Base-by-base conservation (phyloP, 495 filamentous ascomycete genomes). In the Neurospora cerealis region DNA sequence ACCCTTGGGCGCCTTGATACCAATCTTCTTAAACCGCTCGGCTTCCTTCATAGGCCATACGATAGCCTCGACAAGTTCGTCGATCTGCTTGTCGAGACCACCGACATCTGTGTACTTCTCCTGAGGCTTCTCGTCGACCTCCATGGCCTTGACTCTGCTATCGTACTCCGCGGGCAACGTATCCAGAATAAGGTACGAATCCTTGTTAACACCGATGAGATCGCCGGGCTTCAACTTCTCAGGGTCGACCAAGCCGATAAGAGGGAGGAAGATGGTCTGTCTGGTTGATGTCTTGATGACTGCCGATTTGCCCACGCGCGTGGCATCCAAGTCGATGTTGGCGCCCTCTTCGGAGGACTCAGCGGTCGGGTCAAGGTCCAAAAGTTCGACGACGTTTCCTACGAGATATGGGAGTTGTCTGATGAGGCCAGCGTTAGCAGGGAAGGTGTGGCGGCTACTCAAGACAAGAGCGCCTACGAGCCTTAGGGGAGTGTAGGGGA, bases 21-120 rank as follows among this genome's bases (percentile, higher is more conserved):
- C 96, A 75, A 99, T 96, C 88, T 97, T 97, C 89, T 97, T 98
- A 85, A 99, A 99, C 69, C 93, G 88, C 78, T 98, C 96, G 7
- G 96, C 94, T 85, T 98, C 94, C 88, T 98, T 97, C 96, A 99
- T 99, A 8, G 96, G 96, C 96, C 93, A 97, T 69, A 99, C 96
- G 37, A 99, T 95, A 73, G 96, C 96, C 83, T 99, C 96, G n/a
- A 99, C 93, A 48, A 99, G 90, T 85, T 99, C 96, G 81, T 97
- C 96, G 80, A 99, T 99, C 86, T 99, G 96, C 85, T 99, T 99
- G 83, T 97, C 94, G 78, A 99, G 85, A 41, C 96, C 96, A 81
- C 96, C 96, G 28, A 99, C 96, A 86, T 99, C 96, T 75, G 89
- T 93, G 86, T 99, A 99, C 86, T 98, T 97, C 85, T 99, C 96